Conservation (phyloP, 306 rosid genomes). For the Datisca glomerata region DNA sequence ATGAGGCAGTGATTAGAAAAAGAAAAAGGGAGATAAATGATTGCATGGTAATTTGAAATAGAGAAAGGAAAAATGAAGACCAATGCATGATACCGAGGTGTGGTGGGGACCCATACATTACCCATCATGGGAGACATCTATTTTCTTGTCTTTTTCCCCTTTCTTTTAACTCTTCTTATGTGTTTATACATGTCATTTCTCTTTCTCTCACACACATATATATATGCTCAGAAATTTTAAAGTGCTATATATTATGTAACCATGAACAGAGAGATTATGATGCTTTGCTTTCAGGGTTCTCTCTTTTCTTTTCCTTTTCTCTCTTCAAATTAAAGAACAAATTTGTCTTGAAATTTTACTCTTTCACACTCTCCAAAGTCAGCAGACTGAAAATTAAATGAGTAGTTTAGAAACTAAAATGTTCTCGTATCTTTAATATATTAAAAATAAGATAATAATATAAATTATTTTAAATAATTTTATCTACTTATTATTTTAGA, state of each 20-base stretch:
- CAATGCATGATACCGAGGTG: no score
- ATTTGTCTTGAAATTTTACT: slow-evolving; percentile 15
- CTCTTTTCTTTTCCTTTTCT: slow-evolving; percentile 17
- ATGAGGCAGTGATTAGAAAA: no score
- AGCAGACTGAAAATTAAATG: no score
- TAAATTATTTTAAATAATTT: not conserved
- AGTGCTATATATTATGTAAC: no score
- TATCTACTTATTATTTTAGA: not conserved
- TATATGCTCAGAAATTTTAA: no score
- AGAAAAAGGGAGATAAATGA: no score
- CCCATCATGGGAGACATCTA: slow-evolving; percentile 69
- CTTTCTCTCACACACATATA: no score
- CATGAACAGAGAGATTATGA: slow-evolving; percentile 8
- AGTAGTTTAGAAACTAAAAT: no score
- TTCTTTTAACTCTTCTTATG: not conserved
- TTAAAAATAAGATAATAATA: no score
- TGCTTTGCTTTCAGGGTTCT: slow-evolving; percentile 32
- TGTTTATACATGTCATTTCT: not conserved
- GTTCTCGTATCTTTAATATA: not conserved
- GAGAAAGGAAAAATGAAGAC: no score
- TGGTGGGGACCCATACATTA: slow-evolving; percentile 50
- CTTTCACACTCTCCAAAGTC: slow-evolving; percentile 1
- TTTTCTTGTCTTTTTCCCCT: slow-evolving; percentile 28
- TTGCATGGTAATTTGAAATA: no score
- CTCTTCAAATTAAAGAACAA: slow-evolving; percentile 15